These are phyloP conservation scores for Calcarisporium arbuscula DNA, from an alignment of 2,329 filamentous ascomycete species.

Conservation along the genomic window DNA sequence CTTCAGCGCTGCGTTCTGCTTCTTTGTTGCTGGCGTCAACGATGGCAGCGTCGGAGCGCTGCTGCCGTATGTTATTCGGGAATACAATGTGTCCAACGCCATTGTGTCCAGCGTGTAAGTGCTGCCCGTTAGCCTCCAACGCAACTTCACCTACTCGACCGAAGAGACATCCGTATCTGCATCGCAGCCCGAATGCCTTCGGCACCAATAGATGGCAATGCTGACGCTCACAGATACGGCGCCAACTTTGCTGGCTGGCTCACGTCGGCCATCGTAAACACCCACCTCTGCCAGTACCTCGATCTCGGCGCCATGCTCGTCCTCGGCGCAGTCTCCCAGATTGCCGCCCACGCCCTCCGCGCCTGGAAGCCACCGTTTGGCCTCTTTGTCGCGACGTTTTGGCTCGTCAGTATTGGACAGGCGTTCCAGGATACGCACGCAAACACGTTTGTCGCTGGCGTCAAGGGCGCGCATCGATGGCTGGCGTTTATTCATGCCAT, in stretches of 20 bases:
- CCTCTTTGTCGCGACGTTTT: conserved; percentile 52
- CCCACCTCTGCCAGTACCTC: conserved; percentile 43
- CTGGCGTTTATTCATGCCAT: conserved; percentile 59
- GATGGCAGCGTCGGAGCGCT: conserved; percentile 59
- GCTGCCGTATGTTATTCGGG: conserved; percentile 55
- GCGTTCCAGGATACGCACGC: conserved; percentile 58
- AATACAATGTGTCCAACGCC: conserved; percentile 47
- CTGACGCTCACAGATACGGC: conserved; percentile 34
- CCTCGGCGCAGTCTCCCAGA: conserved; percentile 49
- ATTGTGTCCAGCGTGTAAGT: conserved; percentile 43
- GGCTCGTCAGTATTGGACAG: conserved; percentile 51
- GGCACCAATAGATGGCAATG: not conserved
- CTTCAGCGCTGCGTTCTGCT: conserved; percentile 50
- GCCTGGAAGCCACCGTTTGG: conserved; percentile 51
- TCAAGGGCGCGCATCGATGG: conserved; percentile 50
- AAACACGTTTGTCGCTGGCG: conserved; percentile 53
- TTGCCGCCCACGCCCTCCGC: conserved; percentile 46
- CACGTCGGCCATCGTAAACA: conserved; percentile 49
- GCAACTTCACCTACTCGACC: not conserved
- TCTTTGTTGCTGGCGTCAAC: conserved; percentile 60
- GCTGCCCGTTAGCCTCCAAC: not conserved
- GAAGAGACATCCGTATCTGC: not conserved
- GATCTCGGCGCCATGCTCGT: conserved; percentile 50
- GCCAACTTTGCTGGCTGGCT: conserved; percentile 56
- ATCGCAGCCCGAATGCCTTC: not conserved